phyloP scores from a whole-genome alignment of 352 stramenopile species.

The Phytophthora chlamydospora region DNA sequence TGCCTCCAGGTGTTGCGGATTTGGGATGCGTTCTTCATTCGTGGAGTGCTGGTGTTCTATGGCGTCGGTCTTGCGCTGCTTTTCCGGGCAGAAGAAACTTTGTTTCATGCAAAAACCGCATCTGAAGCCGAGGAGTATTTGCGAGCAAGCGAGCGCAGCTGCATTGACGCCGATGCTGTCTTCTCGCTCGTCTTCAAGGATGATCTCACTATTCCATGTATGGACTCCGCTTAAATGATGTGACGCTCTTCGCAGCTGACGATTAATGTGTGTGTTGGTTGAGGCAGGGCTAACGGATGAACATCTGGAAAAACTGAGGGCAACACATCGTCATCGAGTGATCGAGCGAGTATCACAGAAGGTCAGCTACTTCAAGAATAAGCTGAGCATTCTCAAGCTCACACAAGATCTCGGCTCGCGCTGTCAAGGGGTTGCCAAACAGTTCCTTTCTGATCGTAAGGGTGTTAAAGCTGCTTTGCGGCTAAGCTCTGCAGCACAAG shows the following conservation, averaged over 20 bases:
- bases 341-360: constrained; percentile 63
- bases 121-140: constrained; percentile 60
- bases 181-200: constrained; percentile 83
- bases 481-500: constrained; percentile 5
- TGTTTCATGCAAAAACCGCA: constrained; percentile 66
- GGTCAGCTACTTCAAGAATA: constrained; percentile 49
- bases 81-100: constrained; percentile 64
- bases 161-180: constrained; percentile 72
- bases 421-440: constrained; percentile 42
- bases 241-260: too few species aligned
- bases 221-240: constrained; percentile 7
- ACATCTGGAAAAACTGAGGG: constrained; percentile 64
- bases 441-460: constrained; percentile 36
- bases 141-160: constrained; percentile 56
- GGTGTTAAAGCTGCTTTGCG: constrained; percentile 16
- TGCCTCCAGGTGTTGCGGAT: constrained; percentile 62
- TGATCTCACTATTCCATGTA: constrained; percentile 82
- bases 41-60: constrained; percentile 74
- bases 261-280: background rate
- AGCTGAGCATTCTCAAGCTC: constrained; percentile 60
- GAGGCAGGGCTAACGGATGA: constrained; percentile 66
- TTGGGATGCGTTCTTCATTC: constrained; percentile 82
- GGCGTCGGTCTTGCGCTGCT: constrained; percentile 73
- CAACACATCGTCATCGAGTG: constrained; percentile 54
- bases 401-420: constrained; percentile 56